These are phyloP conservation scores for Tetrapisispora namnaoensis DNA, from an alignment of 805 yeast genomes.

Conservation along the genomic window DNA sequence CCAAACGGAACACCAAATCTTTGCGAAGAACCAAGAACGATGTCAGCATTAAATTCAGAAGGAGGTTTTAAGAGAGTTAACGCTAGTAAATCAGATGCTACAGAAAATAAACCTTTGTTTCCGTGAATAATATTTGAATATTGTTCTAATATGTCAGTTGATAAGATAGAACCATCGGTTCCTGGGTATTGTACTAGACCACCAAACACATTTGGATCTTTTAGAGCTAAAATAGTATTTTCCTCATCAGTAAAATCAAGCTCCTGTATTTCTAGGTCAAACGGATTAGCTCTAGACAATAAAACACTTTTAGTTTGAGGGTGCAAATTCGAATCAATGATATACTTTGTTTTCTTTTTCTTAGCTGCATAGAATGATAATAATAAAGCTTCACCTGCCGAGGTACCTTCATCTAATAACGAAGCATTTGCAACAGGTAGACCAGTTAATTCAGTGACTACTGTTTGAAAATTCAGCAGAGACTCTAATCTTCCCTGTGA, in stretches of 20 bases:
- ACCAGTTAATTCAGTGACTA: slow-evolving; percentile 83
- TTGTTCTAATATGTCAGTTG: slow-evolving; percentile 38
- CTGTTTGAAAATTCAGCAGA: slow-evolving; percentile 85
- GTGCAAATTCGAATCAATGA: slow-evolving; percentile 68
- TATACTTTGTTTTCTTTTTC: slow-evolving; percentile 58
- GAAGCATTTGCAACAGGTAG: slow-evolving; percentile 93
- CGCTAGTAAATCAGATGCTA: slow-evolving; percentile 89
- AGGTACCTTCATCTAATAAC: slow-evolving; percentile 89
- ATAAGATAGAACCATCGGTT: slow-evolving; percentile 63
- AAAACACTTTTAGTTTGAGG: slow-evolving; percentile 81
- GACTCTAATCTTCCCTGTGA: slow-evolving; percentile 94
- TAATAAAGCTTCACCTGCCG: slow-evolving; percentile 95
- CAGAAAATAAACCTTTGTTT: slow-evolving; percentile 65
- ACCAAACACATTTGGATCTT: slow-evolving; percentile 52
- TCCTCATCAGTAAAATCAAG: slow-evolving; percentile 41
- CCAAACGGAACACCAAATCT: slow-evolving; percentile 97
- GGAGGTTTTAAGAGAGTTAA: slow-evolving; percentile 82
- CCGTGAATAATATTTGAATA: slow-evolving; percentile 60
- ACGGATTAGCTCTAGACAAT: slow-evolving; percentile 65
- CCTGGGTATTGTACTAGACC: slow-evolving; percentile 85
- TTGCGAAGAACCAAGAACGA: slow-evolving; percentile 87
- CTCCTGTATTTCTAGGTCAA: slow-evolving; percentile 53
- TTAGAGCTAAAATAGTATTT: slow-evolving; percentile 30
- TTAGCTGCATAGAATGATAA: slow-evolving; percentile 58
- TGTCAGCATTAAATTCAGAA: slow-evolving; percentile 77